These are phyloP conservation scores for Helminthosporium solani DNA, from an alignment of 2,329 filamentous ascomycete species.

Conservation along the genomic window DNA sequence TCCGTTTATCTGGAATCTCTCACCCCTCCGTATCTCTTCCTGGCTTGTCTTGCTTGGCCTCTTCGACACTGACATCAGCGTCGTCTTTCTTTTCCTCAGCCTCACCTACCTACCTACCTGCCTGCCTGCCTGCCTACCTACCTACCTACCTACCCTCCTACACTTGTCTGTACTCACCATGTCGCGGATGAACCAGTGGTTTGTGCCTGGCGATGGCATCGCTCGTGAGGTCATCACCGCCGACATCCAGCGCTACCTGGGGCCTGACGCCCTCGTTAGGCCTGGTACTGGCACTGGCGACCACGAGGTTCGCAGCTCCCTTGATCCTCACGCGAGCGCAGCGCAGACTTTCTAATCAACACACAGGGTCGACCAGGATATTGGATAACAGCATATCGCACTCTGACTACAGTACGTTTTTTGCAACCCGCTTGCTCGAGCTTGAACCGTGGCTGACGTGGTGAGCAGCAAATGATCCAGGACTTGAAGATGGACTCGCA, in stretches of 20 bases:
- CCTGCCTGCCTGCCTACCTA: too few relatives aligned
- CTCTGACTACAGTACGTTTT: conserved; percentile 50
- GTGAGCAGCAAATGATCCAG: conserved; percentile 49
- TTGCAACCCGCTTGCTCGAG: not conserved
- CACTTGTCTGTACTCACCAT: conserved; percentile 24
- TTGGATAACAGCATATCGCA: conserved; percentile 55
- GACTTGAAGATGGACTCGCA: conserved; percentile 52
- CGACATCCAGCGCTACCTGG: conserved; percentile 54
- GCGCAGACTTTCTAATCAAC: conserved; percentile 18
- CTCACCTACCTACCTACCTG: too few relatives aligned
- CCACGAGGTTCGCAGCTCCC: conserved; percentile 44
- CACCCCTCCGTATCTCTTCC: conserved; percentile 32
- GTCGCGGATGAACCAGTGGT: conserved; percentile 49
- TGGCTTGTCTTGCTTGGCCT: conserved; percentile 38
- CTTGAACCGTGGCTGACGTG: conserved; percentile 18
- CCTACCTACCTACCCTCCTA: conserved; percentile 15
- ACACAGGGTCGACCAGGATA: conserved; percentile 48
- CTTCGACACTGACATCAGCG: conserved; percentile 40
- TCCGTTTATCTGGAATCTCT: conserved; percentile 34
- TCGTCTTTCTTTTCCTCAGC: conserved; percentile 34
- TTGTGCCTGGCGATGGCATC: conserved; percentile 52
- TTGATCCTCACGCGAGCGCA: conserved; percentile 2
- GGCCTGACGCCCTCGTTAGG: conserved; percentile 52
- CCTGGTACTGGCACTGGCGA: conserved; percentile 49
- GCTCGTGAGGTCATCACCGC: conserved; percentile 54